phyloP scores from a whole-genome alignment of 2,329 filamentous ascomycete species.

The Fusarium beomiforme region DNA sequence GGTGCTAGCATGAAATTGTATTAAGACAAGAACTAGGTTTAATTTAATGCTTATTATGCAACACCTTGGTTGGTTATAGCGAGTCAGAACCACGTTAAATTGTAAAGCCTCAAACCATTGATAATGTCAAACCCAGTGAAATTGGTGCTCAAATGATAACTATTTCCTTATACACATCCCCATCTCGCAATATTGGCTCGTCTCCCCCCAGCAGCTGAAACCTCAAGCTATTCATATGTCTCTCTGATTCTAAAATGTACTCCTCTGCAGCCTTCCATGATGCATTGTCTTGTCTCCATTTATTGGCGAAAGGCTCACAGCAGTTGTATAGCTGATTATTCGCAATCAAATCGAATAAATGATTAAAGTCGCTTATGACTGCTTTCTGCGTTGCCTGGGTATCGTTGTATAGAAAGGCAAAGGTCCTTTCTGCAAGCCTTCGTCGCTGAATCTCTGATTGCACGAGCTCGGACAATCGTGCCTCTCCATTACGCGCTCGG shows the following conservation, averaged over 20 bases:
- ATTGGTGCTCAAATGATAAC: neutral
- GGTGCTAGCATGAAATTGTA: neutral
- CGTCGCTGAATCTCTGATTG: neutral
- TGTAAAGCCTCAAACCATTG: neutral
- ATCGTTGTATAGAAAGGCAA: neutral
- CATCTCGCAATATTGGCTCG: neutral
- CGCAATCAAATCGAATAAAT: too few species aligned
- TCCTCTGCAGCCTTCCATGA: rapidly evolving
- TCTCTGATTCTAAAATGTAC: neutral
- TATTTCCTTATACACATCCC: neutral
- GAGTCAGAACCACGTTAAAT: rapidly evolving
- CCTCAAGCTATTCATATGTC: neutral
- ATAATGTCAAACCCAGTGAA: too few species aligned
- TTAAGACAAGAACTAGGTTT: neutral
- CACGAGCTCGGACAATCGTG: neutral
- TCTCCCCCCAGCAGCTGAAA: neutral
- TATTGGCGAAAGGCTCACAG: rapidly evolving
- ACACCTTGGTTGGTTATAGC: too few species aligned
- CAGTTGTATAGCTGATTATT: rapidly evolving
- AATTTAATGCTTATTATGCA: rapidly evolving
- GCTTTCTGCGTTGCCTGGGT: rapidly evolving
- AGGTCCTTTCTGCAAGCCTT: neutral
- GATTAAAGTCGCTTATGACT: too few species aligned
- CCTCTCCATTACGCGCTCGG: too few species aligned
- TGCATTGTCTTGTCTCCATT: neutral